Evolutionary conservation across 2,329 filamentous ascomycete species (phyloP).

Genomic region (Penicillium sp.): DNA sequence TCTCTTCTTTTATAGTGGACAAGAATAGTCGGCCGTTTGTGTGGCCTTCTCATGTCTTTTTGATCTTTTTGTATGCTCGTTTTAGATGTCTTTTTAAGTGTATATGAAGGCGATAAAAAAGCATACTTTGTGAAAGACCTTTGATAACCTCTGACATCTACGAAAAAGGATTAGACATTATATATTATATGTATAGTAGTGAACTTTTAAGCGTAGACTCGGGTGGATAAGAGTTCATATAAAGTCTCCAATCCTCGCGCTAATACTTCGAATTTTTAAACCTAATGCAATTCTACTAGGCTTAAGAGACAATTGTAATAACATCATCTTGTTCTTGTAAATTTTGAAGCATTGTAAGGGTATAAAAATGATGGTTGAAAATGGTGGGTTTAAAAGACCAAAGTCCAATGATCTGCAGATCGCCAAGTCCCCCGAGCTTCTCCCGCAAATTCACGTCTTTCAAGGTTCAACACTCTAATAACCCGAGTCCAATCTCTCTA

Average conservation of each 20-base stretch:
- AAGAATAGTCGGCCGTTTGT: no score
- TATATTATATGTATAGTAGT: no score
- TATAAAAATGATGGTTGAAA: background rate
- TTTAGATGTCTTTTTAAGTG: no score
- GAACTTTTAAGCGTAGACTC: background rate
- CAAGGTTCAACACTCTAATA: constrained; percentile 1
- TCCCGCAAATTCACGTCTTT: constrained; percentile 4
- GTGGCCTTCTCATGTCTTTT: no score
- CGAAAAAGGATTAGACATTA: no score
- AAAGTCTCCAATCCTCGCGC: background rate
- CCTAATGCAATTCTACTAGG: background rate
- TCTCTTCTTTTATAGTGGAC: no score
- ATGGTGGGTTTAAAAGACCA: background rate
- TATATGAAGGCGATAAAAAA: no score
- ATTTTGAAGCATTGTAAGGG: background rate
- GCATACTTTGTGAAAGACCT: no score
- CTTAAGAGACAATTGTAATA: background rate
- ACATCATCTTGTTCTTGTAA: background rate
- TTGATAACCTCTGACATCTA: no score
- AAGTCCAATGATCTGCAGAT: constrained; percentile 15
- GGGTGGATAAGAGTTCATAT: background rate
- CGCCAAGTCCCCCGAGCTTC: constrained; percentile 10
- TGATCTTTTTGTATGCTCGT: no score
- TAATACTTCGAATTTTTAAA: background rate
- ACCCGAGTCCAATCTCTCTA: constrained; percentile 21